These are phyloP conservation scores for Agastache rugosa DNA, from an alignment of 257 asterid genomes.

Conservation along the genomic window DNA sequence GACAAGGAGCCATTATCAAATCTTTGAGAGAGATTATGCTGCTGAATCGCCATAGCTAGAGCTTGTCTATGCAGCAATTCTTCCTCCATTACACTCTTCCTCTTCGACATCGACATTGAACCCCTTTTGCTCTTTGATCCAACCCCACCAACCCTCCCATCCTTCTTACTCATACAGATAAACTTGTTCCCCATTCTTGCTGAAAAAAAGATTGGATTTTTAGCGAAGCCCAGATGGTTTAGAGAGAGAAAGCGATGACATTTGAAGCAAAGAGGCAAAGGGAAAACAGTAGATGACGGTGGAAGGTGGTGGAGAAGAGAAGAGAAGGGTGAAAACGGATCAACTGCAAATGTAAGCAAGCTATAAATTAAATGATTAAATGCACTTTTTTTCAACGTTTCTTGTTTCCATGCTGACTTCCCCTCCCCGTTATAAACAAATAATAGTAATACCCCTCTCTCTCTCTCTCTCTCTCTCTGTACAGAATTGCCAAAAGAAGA, in stretches of 20 bases:
- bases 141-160: conserved; percentile 52
- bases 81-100: conserved; percentile 73
- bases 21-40: conserved; percentile 90
- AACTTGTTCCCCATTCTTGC: conserved; percentile 77
- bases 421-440: conserved; percentile 28
- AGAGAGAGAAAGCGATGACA: conserved; percentile 15
- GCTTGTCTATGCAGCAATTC: conserved; percentile 91
- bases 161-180: conserved; percentile 78
- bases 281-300: not conserved
- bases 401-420: conserved; percentile 21
- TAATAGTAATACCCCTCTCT: not conserved
- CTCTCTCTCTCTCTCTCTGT: not conserved
- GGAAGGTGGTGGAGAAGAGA: not conserved
- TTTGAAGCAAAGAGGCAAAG: conserved; percentile 14
- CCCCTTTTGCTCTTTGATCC: conserved; percentile 81
- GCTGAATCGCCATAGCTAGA: conserved; percentile 94
- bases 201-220: conserved; percentile 39
- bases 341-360: conserved; percentile 49
- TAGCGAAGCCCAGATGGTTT: conserved; percentile 41
- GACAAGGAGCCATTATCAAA: conserved; percentile 87
- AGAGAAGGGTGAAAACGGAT: conserved; percentile 11
- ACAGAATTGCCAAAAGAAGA: conserved; percentile 26
- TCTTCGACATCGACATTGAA: conserved; percentile 54
- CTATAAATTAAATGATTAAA: conserved; percentile 24
- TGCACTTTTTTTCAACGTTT: conserved; percentile 38